phyloP scores from a whole-genome alignment of 805 yeast species.

The Candida nemodendra region DNA sequence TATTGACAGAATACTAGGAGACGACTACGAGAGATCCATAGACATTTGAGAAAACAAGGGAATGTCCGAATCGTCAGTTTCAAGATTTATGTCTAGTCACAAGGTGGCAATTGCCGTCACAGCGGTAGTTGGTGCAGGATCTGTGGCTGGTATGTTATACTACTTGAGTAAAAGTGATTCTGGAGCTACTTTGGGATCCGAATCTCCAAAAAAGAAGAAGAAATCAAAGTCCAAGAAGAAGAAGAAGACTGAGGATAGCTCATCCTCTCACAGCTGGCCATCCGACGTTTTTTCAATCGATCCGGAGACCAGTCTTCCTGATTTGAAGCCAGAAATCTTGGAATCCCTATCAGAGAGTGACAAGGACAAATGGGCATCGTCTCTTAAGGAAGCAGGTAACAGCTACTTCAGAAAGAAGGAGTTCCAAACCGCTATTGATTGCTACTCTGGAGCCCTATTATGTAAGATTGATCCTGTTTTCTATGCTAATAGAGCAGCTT shows the following conservation, averaged over 20 bases:
- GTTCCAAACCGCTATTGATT: slow-evolving; percentile 72
- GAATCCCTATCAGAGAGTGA: slow-evolving; percentile 46
- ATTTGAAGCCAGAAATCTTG: slow-evolving; percentile 46
- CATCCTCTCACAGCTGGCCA: slow-evolving; percentile 18
- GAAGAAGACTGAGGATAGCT: slow-evolving; percentile 38
- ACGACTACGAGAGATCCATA: too few relatives aligned
- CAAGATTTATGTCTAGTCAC: slow-evolving; percentile 47
- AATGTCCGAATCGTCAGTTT: slow-evolving; percentile 21
- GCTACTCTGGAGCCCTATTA: slow-evolving; percentile 74
- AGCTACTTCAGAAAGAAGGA: slow-evolving; percentile 67
- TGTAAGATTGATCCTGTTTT: slow-evolving; percentile 82
- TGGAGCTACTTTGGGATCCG: slow-evolving; percentile 14
- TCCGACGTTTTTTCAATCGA: slow-evolving; percentile 48
- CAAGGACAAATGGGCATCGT: slow-evolving; percentile 63
- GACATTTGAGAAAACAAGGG: too few relatives aligned
- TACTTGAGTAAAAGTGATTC: slow-evolving; percentile 35
- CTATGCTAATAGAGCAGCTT: slow-evolving; percentile 95
- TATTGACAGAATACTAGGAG: too few relatives aligned
- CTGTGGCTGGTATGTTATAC: slow-evolving; percentile 47
- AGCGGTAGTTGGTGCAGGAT: slow-evolving; percentile 50
- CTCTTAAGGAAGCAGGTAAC: slow-evolving; percentile 90
- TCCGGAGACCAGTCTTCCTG: slow-evolving; percentile 54
- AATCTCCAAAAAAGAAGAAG: slow-evolving; percentile 28
- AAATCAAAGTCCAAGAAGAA: slow-evolving; percentile 41
- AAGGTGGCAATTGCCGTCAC: slow-evolving; percentile 49